These are phyloP conservation scores for Penicillium tannophilum DNA, from an alignment of 495 filamentous ascomycete species.

Conservation along the genomic window DNA sequence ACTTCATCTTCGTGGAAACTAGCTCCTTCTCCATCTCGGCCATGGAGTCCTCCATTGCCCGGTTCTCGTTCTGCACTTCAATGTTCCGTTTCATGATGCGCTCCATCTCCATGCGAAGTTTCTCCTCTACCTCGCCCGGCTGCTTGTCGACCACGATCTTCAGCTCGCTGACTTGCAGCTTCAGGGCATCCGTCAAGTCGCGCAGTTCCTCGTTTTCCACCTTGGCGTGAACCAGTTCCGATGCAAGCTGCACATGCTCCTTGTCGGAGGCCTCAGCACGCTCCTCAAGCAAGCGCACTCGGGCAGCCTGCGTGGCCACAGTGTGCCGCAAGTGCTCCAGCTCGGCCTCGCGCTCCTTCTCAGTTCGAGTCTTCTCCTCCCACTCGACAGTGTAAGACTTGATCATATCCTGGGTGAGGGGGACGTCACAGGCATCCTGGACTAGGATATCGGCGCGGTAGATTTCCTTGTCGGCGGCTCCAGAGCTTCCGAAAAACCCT, in stretches of 20 bases:
- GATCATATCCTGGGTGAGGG: slow-evolving; percentile 78
- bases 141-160: slow-evolving; percentile 84
- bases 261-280: slow-evolving; percentile 84
- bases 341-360: slow-evolving; percentile 81
- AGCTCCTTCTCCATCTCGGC: slow-evolving; percentile 92
- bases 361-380: slow-evolving; percentile 79
- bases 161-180: slow-evolving; percentile 79
- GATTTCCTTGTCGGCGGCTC: slow-evolving; percentile 87
- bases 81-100: slow-evolving; percentile 88
- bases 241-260: slow-evolving; percentile 91
- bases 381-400: slow-evolving; percentile 82
- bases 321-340: slow-evolving; percentile 71
- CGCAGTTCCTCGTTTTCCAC: slow-evolving; percentile 88
- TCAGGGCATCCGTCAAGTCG: slow-evolving; percentile 85
- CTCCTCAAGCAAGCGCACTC: slow-evolving; percentile 82
- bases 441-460: slow-evolving; percentile 94
- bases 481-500: slow-evolving; percentile 94
- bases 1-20: slow-evolving; percentile 91
- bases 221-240: slow-evolving; percentile 85
- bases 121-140: slow-evolving; percentile 82
- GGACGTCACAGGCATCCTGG: slow-evolving; percentile 88
- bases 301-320: slow-evolving; percentile 62
- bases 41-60: slow-evolving; percentile 83
- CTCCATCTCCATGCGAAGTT: slow-evolving; percentile 84
- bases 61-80: slow-evolving; percentile 94